phyloP scores from a whole-genome alignment of 2,329 filamentous ascomycete genomes.

The Thermothelomyces thermophilus region DNA sequence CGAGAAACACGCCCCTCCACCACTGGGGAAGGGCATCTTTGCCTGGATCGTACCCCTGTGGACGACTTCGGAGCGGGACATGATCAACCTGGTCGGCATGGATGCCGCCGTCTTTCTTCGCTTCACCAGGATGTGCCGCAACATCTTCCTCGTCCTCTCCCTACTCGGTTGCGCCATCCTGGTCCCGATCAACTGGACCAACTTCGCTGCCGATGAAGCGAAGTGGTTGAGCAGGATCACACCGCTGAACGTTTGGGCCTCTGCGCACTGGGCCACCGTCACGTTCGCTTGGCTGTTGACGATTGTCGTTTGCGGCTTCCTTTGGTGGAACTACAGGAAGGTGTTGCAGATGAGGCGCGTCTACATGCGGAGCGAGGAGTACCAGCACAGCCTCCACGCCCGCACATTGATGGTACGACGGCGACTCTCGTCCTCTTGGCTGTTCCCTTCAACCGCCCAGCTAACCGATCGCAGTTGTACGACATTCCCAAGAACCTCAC shows the following conservation, averaged over 20 bases:
- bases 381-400: constrained; percentile 80
- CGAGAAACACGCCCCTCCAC: constrained; percentile 79
- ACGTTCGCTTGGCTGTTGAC: constrained; percentile 61
- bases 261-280: constrained; percentile 53
- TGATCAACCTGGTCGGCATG: constrained; percentile 79
- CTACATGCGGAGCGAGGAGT: constrained; percentile 82
- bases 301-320: constrained; percentile 66
- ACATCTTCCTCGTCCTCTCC: constrained; percentile 71
- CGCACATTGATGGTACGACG: constrained; percentile 54
- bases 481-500: constrained; percentile 73
- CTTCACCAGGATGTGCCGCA: constrained; percentile 83
- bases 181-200: constrained; percentile 68
- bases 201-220: constrained; percentile 34
- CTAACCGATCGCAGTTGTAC: constrained; percentile 54
- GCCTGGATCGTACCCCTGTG: constrained; percentile 79
- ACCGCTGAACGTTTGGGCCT: constrained; percentile 47
- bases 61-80: constrained; percentile 66
- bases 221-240: constrained; percentile 55
- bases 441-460: neutral
- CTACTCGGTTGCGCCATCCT: constrained; percentile 70
- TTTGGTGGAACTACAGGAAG: constrained; percentile 85
- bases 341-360: constrained; percentile 63
- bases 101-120: constrained; percentile 88
- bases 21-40: constrained; percentile 78
- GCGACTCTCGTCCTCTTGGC: neutral